These are phyloP conservation scores for Colletotrichum cordylinicola DNA, from an alignment of 2,329 filamentous ascomycete genomes.

Conservation along the genomic window DNA sequence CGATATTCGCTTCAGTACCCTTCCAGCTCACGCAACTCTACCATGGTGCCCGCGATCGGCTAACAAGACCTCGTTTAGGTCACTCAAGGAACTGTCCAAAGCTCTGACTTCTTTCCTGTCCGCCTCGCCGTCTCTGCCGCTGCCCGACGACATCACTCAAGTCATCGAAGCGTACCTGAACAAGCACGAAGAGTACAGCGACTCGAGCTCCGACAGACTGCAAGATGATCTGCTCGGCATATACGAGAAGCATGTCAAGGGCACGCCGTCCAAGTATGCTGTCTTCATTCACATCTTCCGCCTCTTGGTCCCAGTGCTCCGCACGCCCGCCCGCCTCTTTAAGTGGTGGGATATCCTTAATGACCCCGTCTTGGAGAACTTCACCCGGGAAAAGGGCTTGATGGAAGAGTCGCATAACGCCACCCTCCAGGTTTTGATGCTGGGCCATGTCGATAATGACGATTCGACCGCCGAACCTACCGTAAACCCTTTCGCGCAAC, in stretches of 20 bases:
- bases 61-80: conserved; percentile 38
- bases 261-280: conserved; percentile 60
- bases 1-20: conserved; percentile 3
- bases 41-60: not conserved
- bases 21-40: not conserved
- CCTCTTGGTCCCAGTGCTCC: conserved; percentile 67
- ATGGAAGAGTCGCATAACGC: conserved; percentile 70
- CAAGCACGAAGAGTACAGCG: conserved; percentile 71
- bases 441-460: conserved; percentile 64
- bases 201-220: conserved; percentile 71
- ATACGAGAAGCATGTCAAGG: conserved; percentile 69
- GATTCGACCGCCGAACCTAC: conserved; percentile 44
- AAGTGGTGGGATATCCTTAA: conserved; percentile 76
- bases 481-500: conserved; percentile 58
- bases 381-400: conserved; percentile 43
- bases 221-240: conserved; percentile 75
- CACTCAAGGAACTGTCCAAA: conserved; percentile 67
- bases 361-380: conserved; percentile 50
- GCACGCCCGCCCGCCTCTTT: conserved; percentile 65
- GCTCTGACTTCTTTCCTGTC: conserved; percentile 56
- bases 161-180: conserved; percentile 72
- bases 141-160: conserved; percentile 69
- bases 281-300: conserved; percentile 74
- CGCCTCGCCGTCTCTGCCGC: conserved; percentile 58
- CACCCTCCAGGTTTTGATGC: conserved; percentile 67